Conservation (phyloP, 345 rosid genomes). For the Lepidium didymum region DNA sequence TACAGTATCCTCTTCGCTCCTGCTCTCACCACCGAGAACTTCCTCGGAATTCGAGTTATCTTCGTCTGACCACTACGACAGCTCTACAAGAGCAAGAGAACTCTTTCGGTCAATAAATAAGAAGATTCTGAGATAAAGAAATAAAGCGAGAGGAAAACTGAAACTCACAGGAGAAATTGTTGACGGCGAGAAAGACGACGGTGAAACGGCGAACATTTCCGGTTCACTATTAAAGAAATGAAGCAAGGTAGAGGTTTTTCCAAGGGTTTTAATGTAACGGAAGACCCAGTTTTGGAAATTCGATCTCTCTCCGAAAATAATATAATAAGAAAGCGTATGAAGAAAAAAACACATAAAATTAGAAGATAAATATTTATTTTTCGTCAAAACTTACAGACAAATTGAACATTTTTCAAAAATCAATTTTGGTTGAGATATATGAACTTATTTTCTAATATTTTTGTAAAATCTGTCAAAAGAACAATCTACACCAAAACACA, state of each 20-base stretch:
- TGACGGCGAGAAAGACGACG: constrained; percentile 25
- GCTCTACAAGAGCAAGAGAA: constrained; percentile 28
- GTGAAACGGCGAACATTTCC: constrained; percentile 27
- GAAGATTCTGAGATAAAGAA: neutral
- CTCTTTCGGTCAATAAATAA: neutral
- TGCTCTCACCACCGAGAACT: constrained; percentile 49
- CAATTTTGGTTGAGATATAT: no score
- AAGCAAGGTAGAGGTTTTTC: constrained; percentile 3
- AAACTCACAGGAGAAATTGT: constrained; percentile 2
- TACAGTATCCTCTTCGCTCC: constrained; percentile 62
- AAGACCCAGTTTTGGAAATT: neutral
- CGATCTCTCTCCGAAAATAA: no score
- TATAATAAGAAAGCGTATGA: no score
- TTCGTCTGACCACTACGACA: constrained; percentile 22
- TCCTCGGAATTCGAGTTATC: constrained; percentile 22
- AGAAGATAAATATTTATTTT: no score
- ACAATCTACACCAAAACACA: no score
- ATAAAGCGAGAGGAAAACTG: neutral
- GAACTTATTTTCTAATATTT: no score
- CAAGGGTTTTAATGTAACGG: constrained; percentile 16
- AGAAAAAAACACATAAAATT: no score
- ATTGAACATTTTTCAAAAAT: no score
- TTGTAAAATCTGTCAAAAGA: no score
- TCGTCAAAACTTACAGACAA: no score
- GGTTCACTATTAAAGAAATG: neutral